Base-by-base conservation (phyloP, 352 stramenopile species). In the Pelagophyceae sp. region DNA sequence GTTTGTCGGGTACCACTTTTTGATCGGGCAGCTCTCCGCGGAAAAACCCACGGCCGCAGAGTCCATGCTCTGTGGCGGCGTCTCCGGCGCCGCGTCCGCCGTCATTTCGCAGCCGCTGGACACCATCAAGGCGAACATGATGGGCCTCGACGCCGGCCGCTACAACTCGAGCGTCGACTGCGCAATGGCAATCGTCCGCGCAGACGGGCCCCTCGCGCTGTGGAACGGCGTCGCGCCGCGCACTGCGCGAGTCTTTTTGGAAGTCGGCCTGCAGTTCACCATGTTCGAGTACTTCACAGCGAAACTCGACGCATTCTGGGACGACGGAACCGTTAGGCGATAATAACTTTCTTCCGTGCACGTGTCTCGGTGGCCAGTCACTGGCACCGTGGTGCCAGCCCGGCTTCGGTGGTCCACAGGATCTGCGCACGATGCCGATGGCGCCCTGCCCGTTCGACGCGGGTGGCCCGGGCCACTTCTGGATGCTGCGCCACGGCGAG, bases 21-120 rank as follows among this genome's bases (percentile, higher is more conserved):
- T 74, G 11, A 3, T 54, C 17, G 5, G n/a, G 15, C 1, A 19
- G 3, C 27, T 58, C 35, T 11, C 17, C 2, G 1, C 19, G 0
- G 37, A 54, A 1, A 27, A 90, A 64, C 72, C 91, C 38, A 84
- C 84, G 0, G 87, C 83, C 23, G 74, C 72, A 17, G 86, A 92
- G 80, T 92, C 87, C 40, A 78, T 92, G 32, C 75, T 75, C 0
- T 82, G 89, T 54, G 89, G 89, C 3, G 83, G 86, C 0, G 3
- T 92, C 29, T 83, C 88, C 0, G 88, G 89, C 31, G 89, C 87
- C 54, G 75, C 83, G 25, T 81, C 89, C 3, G 89, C 87, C 27
- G 89, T 92, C 75, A 77, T 92, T 76, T 92, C 89, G 0, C 92
- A 93, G 82, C 89, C 89, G 58, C 77, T 93, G 63, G 89, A 93